Base-by-base conservation (phyloP, 1,139 yeast species). In the Pneumocystis wakefieldiae region DNA sequence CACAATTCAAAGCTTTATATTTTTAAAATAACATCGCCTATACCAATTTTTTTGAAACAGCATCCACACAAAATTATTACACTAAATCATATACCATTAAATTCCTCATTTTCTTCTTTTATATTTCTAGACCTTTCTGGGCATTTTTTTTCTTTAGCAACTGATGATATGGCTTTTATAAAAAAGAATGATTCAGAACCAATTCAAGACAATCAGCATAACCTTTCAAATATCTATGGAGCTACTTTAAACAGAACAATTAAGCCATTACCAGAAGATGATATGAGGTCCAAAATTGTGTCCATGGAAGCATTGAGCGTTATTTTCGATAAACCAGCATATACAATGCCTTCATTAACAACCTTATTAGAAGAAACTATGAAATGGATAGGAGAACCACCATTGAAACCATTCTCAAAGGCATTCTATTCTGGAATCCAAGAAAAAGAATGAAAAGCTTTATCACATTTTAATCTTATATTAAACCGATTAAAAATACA, bases 331-430 rank as follows among this genome's bases (percentile, higher is more conserved):
- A 57, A 28, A 37, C 59, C 59, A 12, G 28, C 38, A 2, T 57
- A 57, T 57, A 39, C 59, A 57, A 57, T 57, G 59, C 42, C 59
- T 12, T 57, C 59, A 29, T 57, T 57, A 24, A 19, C 17, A 37
- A 24, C 15, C 3, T 37, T 57, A 24, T 57, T 57, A 37, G 59
- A 37, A 19, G 59, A 57, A 57, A 57, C 42, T 19, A 37, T 39
- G 29, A 37, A 37, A 57, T 15, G 28, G 14, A 57, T 57, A 4
- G 29, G 42, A 10, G 59, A 39, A 19, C 59, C 59, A 2, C 59
- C 59, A 48, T 24, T 48, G 28, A 29, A 48, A 24, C 55, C 32
- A 24, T 48, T 48, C 14, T 48, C 55, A 24, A 48, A 24, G 7
- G 24, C 55, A 48, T 29, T 48, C n/a, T 14, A 48, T 48, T 48